Conservation (phyloP, 148 eudicot species). For the Linanthus parryae region DNA sequence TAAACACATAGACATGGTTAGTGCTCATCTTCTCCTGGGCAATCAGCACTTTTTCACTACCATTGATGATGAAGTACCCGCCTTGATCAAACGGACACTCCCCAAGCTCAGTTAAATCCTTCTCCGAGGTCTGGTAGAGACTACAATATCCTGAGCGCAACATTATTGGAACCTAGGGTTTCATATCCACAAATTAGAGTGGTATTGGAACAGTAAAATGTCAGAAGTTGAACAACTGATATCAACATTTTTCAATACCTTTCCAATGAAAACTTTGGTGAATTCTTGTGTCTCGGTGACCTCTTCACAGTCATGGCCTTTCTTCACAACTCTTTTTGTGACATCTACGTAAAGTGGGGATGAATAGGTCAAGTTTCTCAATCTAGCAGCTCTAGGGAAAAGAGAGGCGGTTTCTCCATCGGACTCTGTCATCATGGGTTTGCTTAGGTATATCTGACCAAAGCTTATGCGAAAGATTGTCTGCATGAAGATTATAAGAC, state of each 20-base stretch:
- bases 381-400: constrained; percentile 93
- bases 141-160: constrained; percentile 91
- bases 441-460: constrained; percentile 58
- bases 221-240: background rate
- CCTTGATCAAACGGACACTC: constrained; percentile 94
- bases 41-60: constrained; percentile 76
- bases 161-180: constrained; percentile 89
- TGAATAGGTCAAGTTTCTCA: constrained; percentile 89
- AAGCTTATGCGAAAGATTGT: constrained; percentile 62
- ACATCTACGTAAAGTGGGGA: constrained; percentile 96
- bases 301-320: constrained; percentile 96
- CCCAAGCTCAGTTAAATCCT: constrained; percentile 92
- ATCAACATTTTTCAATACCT: constrained; percentile 34
- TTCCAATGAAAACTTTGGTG: constrained; percentile 88
- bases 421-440: constrained; percentile 70
- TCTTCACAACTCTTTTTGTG: constrained; percentile 66
- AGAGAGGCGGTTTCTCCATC: constrained; percentile 87
- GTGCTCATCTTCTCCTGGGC: constrained; percentile 92
- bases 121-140: constrained; percentile 75
- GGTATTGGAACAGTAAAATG: background rate
- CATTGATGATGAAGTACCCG: constrained; percentile 76
- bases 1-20: constrained; percentile 68
- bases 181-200: too few relatives aligned
- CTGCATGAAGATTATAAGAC: constrained; percentile 40
- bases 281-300: constrained; percentile 82